Evolutionary conservation across 768 basidiomycete species (phyloP), one percentile per base, ranked within the genome.

Genomic region (Termitomyces sp.): DNA sequence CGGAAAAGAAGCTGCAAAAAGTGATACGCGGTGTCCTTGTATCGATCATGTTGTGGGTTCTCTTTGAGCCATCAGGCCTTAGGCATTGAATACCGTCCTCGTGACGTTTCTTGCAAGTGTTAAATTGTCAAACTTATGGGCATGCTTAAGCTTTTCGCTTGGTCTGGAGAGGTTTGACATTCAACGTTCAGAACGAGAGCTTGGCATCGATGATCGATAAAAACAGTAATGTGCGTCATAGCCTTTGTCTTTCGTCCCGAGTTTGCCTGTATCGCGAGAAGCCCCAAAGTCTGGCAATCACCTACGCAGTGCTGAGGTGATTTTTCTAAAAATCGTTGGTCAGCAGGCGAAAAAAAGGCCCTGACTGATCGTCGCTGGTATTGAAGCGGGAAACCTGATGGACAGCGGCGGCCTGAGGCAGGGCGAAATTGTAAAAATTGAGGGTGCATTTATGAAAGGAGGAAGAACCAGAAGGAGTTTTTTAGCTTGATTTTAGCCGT

Each of bases 171-270:
- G 40, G 40, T 40, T 40, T 14, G 40, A 40, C 3, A 12, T 40
- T n/a, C 7, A 25, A 25, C 25, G 25, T 25, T 25, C 25, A 25
- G 25, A 25, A 25, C 25, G 3, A 29, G 29, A 31, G 48, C 29
- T 49, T 42, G 53, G 53, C 53, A 54, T 43, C 40, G 40, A 53
- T 53, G 14, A 53, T 38, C 32, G 49, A 50, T 50, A n/a, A 50
- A 34, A n/a, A 34, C 9, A 31, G 31, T 17, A 17, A 40, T 54
- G 3, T 54, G 38, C 53, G 38, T 40, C 38, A 42, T n/a, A 25
- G n/a, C 6, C 3, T 31, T 8, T 15, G 29, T 31, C 45, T 46
- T n/a, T 42, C 17, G 29, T 40, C 31, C 38, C 15, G 29, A 42
- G 53, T 5, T 17, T 15, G 40, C 25, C 29, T 20, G 25, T 42